These are phyloP conservation scores for Papiliotrema laurentii DNA, from an alignment of 1,284 basidiomycete genomes.

Conservation along the genomic window DNA sequence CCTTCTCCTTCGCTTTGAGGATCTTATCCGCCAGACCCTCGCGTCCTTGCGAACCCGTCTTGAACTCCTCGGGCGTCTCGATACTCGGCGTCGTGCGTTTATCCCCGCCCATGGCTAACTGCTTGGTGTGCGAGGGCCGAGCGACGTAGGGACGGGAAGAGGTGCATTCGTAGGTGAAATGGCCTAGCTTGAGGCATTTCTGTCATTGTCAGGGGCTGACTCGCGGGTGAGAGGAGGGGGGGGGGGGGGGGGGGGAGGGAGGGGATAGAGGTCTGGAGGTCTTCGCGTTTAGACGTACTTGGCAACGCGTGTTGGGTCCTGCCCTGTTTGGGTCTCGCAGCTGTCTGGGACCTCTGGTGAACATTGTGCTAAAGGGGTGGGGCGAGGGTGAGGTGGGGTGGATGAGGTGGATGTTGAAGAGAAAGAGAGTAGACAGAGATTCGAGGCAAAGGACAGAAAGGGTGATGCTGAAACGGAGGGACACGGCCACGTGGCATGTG, in stretches of 20 bases:
- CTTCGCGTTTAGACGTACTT: too few relatives aligned
- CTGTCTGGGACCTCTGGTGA: constrained; percentile 31
- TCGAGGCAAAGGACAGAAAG: too few relatives aligned
- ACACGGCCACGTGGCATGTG: too few relatives aligned
- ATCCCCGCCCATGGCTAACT: constrained; percentile 25
- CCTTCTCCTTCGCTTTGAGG: constrained; percentile 42
- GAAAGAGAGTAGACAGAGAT: too few relatives aligned
- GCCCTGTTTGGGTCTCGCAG: constrained; percentile 33
- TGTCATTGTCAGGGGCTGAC: constrained; percentile 10
- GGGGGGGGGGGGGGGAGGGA: too few relatives aligned
- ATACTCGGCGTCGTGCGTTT: constrained; percentile 36
- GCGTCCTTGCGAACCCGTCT: constrained; percentile 13
- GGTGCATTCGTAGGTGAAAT: constrained; percentile 48
- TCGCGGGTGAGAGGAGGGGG: too few relatives aligned
- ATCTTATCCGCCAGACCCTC: constrained; percentile 46
- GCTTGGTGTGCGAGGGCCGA: constrained; percentile 40
- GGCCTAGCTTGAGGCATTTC: constrained; percentile 45
- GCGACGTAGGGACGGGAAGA: constrained; percentile 41
- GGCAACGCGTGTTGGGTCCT: constrained; percentile 42
- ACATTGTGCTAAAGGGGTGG: constrained; percentile 23
- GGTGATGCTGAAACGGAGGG: too few relatives aligned
- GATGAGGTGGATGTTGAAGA: too few relatives aligned
- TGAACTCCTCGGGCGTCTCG: constrained; percentile 48
- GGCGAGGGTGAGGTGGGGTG: not conserved
- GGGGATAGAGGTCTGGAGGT: too few relatives aligned